phyloP scores from a whole-genome alignment of 345 rosid genomes.

The Punica granatum region DNA sequence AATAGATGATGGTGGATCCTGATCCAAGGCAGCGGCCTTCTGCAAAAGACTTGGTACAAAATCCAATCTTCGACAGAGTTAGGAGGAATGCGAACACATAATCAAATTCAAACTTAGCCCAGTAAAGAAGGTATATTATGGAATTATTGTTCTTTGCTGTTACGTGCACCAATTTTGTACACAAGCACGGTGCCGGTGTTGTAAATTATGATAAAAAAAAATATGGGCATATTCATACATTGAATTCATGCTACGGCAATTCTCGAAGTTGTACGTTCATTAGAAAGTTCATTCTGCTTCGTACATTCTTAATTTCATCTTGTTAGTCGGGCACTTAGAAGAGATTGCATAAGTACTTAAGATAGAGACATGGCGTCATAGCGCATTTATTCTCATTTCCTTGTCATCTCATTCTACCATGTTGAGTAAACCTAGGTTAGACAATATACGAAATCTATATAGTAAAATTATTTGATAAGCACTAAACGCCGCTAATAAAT shows the following conservation, averaged over 20 bases:
- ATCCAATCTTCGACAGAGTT: constrained; percentile 54
- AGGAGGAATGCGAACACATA: constrained; percentile 17
- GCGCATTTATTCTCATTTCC: too few relatives aligned
- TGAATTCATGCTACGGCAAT: background rate
- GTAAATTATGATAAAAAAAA: background rate
- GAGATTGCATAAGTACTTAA: too few relatives aligned
- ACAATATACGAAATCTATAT: too few relatives aligned
- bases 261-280: background rate
- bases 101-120: background rate
- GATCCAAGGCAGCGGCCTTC: constrained; percentile 70
- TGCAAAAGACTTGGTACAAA: constrained; percentile 52
- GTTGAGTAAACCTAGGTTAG: too few relatives aligned
- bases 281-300: background rate
- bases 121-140: background rate
- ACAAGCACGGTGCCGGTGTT: background rate
- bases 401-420: too few relatives aligned
- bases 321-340: too few relatives aligned
- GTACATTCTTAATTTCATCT: too few relatives aligned
- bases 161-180: background rate
- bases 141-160: background rate
- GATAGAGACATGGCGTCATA: too few relatives aligned
- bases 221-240: background rate
- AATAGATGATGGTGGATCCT: constrained; percentile 72
- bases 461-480: too few relatives aligned
- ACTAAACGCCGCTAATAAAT: too few relatives aligned